phyloP scores from a whole-genome alignment of 2,329 filamentous ascomycete species.

The Aureobasidium leucospermi region DNA sequence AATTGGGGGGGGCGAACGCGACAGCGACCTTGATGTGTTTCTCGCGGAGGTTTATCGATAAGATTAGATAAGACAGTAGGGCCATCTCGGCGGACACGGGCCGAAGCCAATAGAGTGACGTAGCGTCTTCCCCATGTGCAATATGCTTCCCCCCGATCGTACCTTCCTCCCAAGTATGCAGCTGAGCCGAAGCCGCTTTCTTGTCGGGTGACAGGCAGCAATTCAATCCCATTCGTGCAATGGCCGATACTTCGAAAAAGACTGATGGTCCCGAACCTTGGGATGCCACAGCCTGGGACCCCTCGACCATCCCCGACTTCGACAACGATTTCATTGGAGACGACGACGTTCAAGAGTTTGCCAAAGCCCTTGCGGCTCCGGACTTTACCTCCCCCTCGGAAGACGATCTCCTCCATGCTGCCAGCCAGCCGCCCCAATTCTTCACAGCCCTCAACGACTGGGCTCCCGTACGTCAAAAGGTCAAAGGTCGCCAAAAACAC shows the following conservation, averaged over 20 bases:
- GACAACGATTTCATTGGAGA: conserved; percentile 68
- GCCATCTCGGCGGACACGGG: not conserved
- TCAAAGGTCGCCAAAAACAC: conserved; percentile 41
- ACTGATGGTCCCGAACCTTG: conserved; percentile 54
- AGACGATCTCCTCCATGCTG: conserved; percentile 43
- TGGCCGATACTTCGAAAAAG: conserved; percentile 38
- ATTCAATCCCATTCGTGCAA: conserved; percentile 16
- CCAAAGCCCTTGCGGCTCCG: conserved; percentile 72
- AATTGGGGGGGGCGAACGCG: not conserved
- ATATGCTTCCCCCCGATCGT: not conserved
- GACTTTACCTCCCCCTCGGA: conserved; percentile 59
- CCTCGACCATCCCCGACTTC: conserved; percentile 65
- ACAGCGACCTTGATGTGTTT: conserved; percentile 4
- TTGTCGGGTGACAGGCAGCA: not conserved
- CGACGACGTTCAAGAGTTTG: conserved; percentile 70
- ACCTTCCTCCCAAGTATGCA: not conserved
- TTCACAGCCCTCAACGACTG: conserved; percentile 94
- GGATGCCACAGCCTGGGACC: conserved; percentile 58
- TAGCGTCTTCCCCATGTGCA: not conserved
- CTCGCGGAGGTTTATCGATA: not conserved
- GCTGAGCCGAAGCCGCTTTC: not conserved
- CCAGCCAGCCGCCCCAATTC: conserved; percentile 46
- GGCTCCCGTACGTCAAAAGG: conserved; percentile 74
- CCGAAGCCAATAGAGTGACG: not conserved
- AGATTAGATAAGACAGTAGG: not conserved